These are phyloP conservation scores for Musa beccarii DNA, from an alignment of 176 grass and related monocot species.

Conservation along the genomic window DNA sequence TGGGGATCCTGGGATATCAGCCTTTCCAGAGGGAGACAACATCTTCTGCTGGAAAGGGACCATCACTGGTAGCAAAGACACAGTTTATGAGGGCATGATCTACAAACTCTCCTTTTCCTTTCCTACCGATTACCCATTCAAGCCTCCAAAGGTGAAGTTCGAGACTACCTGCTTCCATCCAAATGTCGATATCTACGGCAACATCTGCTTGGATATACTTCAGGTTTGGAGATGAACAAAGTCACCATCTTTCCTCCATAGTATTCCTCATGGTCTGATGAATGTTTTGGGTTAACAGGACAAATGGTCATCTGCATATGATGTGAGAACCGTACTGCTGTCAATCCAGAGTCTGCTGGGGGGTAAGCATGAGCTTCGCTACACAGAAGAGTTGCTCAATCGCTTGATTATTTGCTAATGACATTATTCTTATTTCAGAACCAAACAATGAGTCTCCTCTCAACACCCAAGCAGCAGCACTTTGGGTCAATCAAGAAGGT, in stretches of 20 bases:
- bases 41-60: conserved; percentile 89
- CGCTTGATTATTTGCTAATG: background rate
- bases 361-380: conserved; percentile 27
- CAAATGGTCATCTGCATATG: conserved; percentile 96
- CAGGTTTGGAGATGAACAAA: conserved; percentile 27
- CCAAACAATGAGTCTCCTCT: conserved; percentile 95
- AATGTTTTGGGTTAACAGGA: conserved; percentile 37
- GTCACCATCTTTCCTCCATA: background rate
- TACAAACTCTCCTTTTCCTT: conserved; percentile 82
- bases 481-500: conserved; percentile 92
- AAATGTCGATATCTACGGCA: conserved; percentile 87
- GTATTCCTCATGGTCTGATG: background rate
- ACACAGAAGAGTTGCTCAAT: background rate
- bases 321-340: conserved; percentile 92
- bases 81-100: conserved; percentile 61
- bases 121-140: conserved; percentile 79
- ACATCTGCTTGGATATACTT: conserved; percentile 96
- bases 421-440: conserved; percentile 34
- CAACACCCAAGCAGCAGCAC: conserved; percentile 73
- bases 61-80: conserved; percentile 61
- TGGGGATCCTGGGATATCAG: conserved; percentile 77
- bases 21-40: conserved; percentile 88
- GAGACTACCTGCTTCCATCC: conserved; percentile 85
- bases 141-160: conserved; percentile 91
- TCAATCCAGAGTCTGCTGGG: conserved; percentile 93